Conservation (phyloP, 352 stramenopile species). For the Globisporangium nunn region DNA sequence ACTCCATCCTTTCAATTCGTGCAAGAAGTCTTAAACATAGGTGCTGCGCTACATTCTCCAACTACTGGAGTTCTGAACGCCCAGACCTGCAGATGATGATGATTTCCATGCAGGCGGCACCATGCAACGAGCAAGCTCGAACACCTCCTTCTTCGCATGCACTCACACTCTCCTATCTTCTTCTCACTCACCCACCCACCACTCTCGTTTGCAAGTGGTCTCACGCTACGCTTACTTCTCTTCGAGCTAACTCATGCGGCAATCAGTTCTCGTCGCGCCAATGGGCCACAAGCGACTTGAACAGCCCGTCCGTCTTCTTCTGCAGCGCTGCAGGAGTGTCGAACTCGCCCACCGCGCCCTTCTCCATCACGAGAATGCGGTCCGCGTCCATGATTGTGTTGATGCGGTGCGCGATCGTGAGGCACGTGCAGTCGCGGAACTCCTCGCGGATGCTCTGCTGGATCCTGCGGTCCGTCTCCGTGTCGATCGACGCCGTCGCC, state of each 20-base stretch:
- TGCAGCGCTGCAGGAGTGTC: constrained; percentile 81
- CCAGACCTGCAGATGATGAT: too few relatives aligned
- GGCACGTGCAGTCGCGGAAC: constrained; percentile 89
- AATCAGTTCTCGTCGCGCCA: constrained; percentile 45
- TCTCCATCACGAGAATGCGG: constrained; percentile 93
- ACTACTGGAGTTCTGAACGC: too few relatives aligned
- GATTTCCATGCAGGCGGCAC: too few relatives aligned
- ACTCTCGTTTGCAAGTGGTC: too few relatives aligned
- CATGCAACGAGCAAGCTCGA: too few relatives aligned
- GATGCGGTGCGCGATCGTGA: constrained; percentile 97
- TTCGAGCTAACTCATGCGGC: too few relatives aligned
- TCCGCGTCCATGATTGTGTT: constrained; percentile 96
- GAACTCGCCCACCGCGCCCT: constrained; percentile 90
- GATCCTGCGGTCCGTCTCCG: constrained; percentile 82
- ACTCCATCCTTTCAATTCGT: not conserved
- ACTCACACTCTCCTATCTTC: too few relatives aligned
- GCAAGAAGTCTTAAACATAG: too few relatives aligned
- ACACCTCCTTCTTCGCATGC: too few relatives aligned
- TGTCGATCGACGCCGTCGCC: constrained; percentile 91
- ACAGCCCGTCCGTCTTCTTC: constrained; percentile 60
- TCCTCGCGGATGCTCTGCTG: constrained; percentile 89
- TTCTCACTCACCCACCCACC: too few relatives aligned
- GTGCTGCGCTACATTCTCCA: too few relatives aligned
- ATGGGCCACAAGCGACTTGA: constrained; percentile 69
- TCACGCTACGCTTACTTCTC: too few relatives aligned